Evolutionary conservation across 2,329 filamentous ascomycete species (phyloP), one percentile per base, ranked within the genome.

Genomic region (Metarhizium brunneum): DNA sequence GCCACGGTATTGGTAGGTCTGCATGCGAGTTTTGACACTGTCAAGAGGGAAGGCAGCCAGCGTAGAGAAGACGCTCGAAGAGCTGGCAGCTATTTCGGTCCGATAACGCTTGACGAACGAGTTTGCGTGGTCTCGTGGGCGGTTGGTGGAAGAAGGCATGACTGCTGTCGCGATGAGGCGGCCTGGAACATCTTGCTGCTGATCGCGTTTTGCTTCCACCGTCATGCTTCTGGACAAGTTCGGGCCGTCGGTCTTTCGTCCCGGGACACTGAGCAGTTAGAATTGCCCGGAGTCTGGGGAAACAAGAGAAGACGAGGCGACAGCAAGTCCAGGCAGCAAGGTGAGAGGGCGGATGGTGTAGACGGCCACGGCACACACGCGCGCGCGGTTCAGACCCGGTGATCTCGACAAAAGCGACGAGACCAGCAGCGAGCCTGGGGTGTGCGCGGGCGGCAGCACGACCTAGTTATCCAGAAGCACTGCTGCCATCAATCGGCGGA

Each of bases 11-110:
- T 87, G 84, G 72, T 94, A 92, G 61, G 87, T 88, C 75, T 95
- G 90, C 84, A 94, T 90, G 66, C 90, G 87, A 55, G 88, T 92
- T 77, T 95, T 95, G 68, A 92, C 86, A 64, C 90, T 92, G 70
- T 95, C 90, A 62, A 95, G 82, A 25, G 90, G 90, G 67, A 92
- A 95, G n/a, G 89, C 87, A 61, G 81, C 78, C 66, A 90, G 80
- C 47, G 89, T 94, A 42, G 87, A 90, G 56, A 92, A 77, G 61
- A 92, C 78, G 70, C 87, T 92, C 67, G 86, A 88, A 43, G 84
- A 78, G 71, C 85, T 88, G 48, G 90, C 89, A 58, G 88, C 84
- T 61, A 94, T 84, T 72, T 92, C 87, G 51, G 87, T 92, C 61
- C 88, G 82, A 71, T 94, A 92, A 62, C 80, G 81, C 74, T 90